phyloP scores from a whole-genome alignment of 345 rosid genomes.

The Isatis tinctoria region DNA sequence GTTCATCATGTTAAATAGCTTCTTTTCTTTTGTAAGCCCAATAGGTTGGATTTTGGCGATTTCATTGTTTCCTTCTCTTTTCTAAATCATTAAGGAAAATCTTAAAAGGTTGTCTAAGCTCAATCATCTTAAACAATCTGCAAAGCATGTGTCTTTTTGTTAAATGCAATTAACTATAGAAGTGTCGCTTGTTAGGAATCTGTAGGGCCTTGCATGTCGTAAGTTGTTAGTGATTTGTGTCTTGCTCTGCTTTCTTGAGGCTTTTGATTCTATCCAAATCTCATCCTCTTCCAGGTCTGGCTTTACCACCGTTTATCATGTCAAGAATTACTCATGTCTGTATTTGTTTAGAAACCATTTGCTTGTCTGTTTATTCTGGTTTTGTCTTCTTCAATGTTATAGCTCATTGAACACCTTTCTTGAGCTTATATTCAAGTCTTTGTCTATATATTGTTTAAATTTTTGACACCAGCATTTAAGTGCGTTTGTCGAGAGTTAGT shows the following conservation, averaged over 20 bases:
- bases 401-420: neutral
- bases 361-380: neutral
- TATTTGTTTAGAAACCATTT: neutral
- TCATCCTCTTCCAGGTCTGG: neutral
- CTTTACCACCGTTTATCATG: neutral
- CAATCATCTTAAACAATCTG: neutral
- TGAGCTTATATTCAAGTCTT: neutral
- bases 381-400: neutral
- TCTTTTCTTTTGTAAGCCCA: neutral
- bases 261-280: neutral
- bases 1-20: neutral
- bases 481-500: neutral
- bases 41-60: neutral
- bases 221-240: neutral
- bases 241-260: conserved; percentile 3
- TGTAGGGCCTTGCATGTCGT: neutral
- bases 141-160: neutral
- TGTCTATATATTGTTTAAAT: neutral
- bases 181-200: neutral
- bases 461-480: neutral
- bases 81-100: neutral
- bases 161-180: neutral
- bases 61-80: neutral
- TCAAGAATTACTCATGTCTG: neutral
- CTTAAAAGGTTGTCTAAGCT: neutral